phyloP scores from a whole-genome alignment of 371 early-diverging fungal genomes.

The Mortierella sp. region DNA sequence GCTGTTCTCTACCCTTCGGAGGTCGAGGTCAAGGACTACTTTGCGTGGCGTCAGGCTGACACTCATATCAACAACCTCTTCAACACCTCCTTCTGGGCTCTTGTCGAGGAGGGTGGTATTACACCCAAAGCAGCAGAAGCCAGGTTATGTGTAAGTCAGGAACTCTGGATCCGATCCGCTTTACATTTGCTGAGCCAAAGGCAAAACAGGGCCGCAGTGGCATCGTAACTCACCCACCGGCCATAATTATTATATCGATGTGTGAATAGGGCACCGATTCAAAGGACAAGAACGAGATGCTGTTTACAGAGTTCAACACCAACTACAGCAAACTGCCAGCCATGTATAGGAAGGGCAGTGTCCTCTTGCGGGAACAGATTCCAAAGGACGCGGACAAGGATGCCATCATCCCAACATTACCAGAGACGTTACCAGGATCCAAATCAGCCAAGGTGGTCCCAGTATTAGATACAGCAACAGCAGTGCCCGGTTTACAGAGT shows the following conservation, averaged over 20 bases:
- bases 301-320: slow-evolving; percentile 85
- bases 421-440: slow-evolving; percentile 54
- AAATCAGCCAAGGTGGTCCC: slow-evolving; percentile 25
- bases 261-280: slow-evolving; percentile 79
- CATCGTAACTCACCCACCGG: background rate
- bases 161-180: background rate
- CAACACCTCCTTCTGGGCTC: slow-evolving; percentile 95
- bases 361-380: slow-evolving; percentile 75
- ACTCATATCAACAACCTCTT: slow-evolving; percentile 93
- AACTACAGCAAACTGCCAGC: slow-evolving; percentile 91
- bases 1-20: slow-evolving; percentile 90
- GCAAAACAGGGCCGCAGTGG: background rate
- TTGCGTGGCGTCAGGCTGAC: slow-evolving; percentile 96
- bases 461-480: slow-evolving; percentile 6
- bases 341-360: slow-evolving; percentile 90
- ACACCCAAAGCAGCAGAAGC: slow-evolving; percentile 79
- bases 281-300: slow-evolving; percentile 91
- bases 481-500: background rate
- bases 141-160: slow-evolving; percentile 67
- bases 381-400: slow-evolving; percentile 43
- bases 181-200: background rate
- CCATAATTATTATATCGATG: background rate
- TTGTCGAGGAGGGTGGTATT: slow-evolving; percentile 80
- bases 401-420: slow-evolving; percentile 39
- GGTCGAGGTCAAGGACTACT: slow-evolving; percentile 88